A percentile compares a stretch with the other conserved stretches of the same genome.
Evolutionary conservation across 1,284 basidiomycete species (phyloP).

Genomic region (Papiliotrema terrestris): DNA sequence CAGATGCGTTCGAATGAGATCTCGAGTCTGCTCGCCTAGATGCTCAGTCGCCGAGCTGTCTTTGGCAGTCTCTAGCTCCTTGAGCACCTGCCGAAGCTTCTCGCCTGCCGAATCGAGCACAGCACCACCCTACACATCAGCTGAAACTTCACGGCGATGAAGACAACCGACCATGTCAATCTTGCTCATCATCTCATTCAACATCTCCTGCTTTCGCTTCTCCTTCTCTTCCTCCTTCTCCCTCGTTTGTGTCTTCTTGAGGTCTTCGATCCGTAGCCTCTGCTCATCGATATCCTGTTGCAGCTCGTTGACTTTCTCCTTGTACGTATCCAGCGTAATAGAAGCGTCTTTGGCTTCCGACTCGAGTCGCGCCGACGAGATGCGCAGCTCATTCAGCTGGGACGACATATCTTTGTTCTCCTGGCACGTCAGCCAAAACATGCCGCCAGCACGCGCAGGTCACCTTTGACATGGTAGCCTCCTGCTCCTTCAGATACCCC

Average conservation of each 20-base stretch:
- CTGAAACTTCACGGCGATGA: background rate
- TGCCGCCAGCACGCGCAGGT: background rate
- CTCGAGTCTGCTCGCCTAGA: conserved; percentile 62
- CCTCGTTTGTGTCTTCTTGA: conserved; percentile 73
- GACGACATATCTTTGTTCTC: conserved; percentile 82
- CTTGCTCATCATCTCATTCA: conserved; percentile 99
- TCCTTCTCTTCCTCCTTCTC: conserved; percentile 98
- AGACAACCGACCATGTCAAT: conserved; percentile 74
- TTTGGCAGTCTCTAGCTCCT: conserved; percentile 32
- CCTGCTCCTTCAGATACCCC: conserved; percentile 86
- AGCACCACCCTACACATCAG: conserved; percentile 29
- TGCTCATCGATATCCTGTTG: conserved; percentile 87
- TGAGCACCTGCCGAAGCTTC: conserved; percentile 39
- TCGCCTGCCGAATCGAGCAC: conserved; percentile 31
- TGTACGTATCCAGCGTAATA: conserved; percentile 93
- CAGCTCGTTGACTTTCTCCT: conserved; percentile 89
- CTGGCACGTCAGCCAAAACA: conserved; percentile 44
- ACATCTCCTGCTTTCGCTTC: conserved; percentile 98
- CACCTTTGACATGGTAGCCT: conserved; percentile 69
- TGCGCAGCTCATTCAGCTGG: conserved; percentile 82
- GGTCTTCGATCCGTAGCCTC: conserved; percentile 71
- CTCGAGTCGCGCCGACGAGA: conserved; percentile 86
- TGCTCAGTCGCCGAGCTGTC: conserved; percentile 53
- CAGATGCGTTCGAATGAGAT: conserved; percentile 74
- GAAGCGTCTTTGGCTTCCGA: conserved; percentile 93